Conservation (phyloP, 169 alveolate species). For the Theileria luwenshuni region DNA sequence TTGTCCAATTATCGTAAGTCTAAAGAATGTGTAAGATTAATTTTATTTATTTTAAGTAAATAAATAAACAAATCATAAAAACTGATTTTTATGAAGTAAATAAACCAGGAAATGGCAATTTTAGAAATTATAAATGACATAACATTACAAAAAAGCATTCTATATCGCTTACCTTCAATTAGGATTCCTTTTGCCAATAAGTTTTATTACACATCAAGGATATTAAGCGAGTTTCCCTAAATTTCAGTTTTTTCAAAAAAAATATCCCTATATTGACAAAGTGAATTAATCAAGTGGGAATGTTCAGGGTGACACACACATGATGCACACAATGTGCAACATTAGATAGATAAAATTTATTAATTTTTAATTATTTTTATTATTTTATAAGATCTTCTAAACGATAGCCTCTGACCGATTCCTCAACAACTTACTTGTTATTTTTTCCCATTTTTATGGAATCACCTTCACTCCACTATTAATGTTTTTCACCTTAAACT, state of each 20-base stretch:
- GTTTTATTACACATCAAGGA: not conserved
- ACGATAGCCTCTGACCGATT: constrained; percentile 1
- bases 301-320: constrained; percentile 58
- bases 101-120: not conserved
- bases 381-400: constrained; percentile 21
- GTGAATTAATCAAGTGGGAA: constrained; percentile 21
- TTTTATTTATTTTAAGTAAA: not conserved
- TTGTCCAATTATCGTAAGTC: constrained; percentile 10
- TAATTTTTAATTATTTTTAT: constrained; percentile 1
- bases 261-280: not conserved
- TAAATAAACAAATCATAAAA: not conserved
- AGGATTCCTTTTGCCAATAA: not conserved
- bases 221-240: not conserved
- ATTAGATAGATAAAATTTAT: constrained; percentile 18
- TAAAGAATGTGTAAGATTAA: constrained; percentile 16
- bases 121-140: not conserved
- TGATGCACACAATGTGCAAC: constrained; percentile 72
- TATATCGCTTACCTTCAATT: constrained; percentile 8
- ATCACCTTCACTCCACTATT: constrained; percentile 7
- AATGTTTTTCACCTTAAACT: not conserved
- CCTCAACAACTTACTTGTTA: not conserved
- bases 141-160: not conserved
- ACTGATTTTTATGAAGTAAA: not conserved
- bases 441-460: constrained; percentile 16
- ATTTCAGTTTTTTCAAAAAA: constrained; percentile 8